A percentile compares a stretch with the other conserved stretches of the same genome.
These are phyloP conservation scores for Closterium sp. DNA, from an alignment of 139 green algal species.

Conservation along the genomic window DNA sequence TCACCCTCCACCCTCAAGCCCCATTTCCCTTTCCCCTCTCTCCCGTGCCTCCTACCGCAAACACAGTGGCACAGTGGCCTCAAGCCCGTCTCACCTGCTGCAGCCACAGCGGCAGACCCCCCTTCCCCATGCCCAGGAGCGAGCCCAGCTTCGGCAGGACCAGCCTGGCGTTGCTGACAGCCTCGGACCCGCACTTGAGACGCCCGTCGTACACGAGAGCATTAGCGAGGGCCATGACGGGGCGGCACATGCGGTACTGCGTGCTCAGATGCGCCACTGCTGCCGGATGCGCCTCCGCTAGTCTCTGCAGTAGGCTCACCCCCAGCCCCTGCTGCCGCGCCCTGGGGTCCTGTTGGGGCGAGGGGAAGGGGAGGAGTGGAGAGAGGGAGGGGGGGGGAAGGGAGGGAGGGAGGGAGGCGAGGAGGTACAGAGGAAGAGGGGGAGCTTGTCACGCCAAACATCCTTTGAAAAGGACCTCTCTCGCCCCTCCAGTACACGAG, in stretches of 20 bases:
- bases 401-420: too few relatives aligned
- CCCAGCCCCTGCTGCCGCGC: conserved; percentile 70
- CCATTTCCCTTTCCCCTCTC: too few relatives aligned
- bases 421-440: too few relatives aligned
- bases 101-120: not conserved
- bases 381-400: too few relatives aligned
- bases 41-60: too few relatives aligned
- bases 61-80: too few relatives aligned
- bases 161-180: conserved; percentile 1
- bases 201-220: not conserved
- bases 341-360: not conserved
- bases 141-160: not conserved
- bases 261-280: conserved; percentile 42
- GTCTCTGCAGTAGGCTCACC: conserved; percentile 74
- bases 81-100: not conserved
- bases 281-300: conserved; percentile 80
- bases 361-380: too few relatives aligned
- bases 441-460: too few relatives aligned
- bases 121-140: not conserved
- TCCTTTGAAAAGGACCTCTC: too few relatives aligned
- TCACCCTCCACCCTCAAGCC: too few relatives aligned
- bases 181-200: not conserved
- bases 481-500: not conserved
- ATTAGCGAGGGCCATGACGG: not conserved
- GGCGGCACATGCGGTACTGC: conserved; percentile 21